Base-by-base conservation (phyloP, 148 eudicot genomes). In the Talinum fruticosum region DNA sequence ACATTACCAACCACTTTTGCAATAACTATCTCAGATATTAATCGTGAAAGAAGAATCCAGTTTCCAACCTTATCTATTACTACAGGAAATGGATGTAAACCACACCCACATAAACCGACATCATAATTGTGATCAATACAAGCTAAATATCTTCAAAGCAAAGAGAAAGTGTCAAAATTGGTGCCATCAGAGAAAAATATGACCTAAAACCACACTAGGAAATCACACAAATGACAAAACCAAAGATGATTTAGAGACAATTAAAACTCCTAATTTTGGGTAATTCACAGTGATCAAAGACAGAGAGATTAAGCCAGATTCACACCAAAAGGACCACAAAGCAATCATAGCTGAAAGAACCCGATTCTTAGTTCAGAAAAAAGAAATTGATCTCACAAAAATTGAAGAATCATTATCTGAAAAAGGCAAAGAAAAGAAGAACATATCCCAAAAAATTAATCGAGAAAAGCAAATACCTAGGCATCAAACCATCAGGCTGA, bases 401-500 rank as follows among this genome's bases (percentile, higher is more conserved):
- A 73, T 28, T 24, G 66, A 62, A 28, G 8, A 62, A 62, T 10
- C 33, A 29, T 14, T 10, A 49, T 19, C 13, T 2, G 21, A 32
- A 62, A 65, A 64, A 44, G 13, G 7, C 0, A 57, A 29, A 49
- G 10, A 5, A 23, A 34, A 14, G 44, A 54, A 51, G 57, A 51
- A 51, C 57, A 51, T 3, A 51, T 51, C 57, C 57, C n/a, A 51
- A 0, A 51, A 51, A 51, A 51, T 15, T 16, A 51, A 51, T 10
- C 47, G 7, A 79, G 28, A 5, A 21, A 10, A 18, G n/a, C n/a
- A 23, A 4, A 44, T 70, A 87, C 90, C 90, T 87, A 26, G 90
- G 86, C 90, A 87, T 87, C 69, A 70, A 81, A 35, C 90, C 90
- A 82, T 87, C 88, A n/a, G 82, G 87, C 24, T 85, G 90, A 83